Base-by-base conservation (phyloP, 2,329 filamentous ascomycete genomes). In the Stenocarpella maydis region DNA sequence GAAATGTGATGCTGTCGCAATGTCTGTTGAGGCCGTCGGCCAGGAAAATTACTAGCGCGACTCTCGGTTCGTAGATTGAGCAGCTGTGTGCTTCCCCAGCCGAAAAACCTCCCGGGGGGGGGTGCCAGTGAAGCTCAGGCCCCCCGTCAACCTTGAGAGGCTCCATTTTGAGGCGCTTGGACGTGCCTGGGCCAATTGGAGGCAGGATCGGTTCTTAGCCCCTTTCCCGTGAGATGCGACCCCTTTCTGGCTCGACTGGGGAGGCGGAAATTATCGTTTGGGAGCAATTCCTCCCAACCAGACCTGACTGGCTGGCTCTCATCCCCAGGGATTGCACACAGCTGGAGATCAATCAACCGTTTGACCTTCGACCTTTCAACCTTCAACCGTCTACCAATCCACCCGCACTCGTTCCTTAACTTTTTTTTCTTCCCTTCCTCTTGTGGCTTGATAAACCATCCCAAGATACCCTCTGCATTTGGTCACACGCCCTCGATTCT, bases 201-300 rank as follows among this genome's bases (percentile, higher is more conserved):
- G 49, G 65, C 21, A 47, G 49, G 67, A 53, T 64, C 41, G 63
- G 61, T 61, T 66, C 71, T 65, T 64, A 58, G 63, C 68, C 71
- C 71, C 71, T 71, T 71, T 72, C 67, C 69, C 65, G 64, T 43
- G 52, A 67, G 41, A 58, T 61, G 65, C 69, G 66, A 73, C 70
- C 80, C 80, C 78, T 81, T 79, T 77, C 76, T 77, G 75, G 78
- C 76, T 78, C 76, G 77, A 76, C 64, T 66, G 49, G 64, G 68
- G 53, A 80, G 75, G 63, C 52, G 79, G 82, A 85, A 85, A 85
- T 85, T 85, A 81, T 82, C 81, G 77, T 79, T 80, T 82, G 78
- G 78, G 79, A 80, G 78, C 78, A 66, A 68, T 70, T 65, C 55
- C 64, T 63, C 70, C 64, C 54, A 70, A 70, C 74, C 73, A 71